A percentile compares a stretch with the other conserved stretches of the same genome.
Conservation (phyloP, 129 eudicot species). For the Artemisia argyi region DNA sequence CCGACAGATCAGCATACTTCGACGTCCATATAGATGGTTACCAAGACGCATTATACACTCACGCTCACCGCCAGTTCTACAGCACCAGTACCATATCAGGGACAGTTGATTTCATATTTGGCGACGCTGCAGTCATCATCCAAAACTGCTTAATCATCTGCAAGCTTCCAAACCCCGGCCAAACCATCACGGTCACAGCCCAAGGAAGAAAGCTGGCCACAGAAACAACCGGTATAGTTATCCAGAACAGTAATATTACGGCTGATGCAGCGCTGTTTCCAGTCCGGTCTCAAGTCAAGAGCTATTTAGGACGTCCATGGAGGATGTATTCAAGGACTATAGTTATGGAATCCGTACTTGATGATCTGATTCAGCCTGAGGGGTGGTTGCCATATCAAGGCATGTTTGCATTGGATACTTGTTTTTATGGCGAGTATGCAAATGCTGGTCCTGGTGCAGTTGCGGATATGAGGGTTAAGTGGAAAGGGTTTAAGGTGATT, state of each 20-base stretch:
- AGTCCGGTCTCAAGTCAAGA: background rate
- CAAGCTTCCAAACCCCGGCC: background rate
- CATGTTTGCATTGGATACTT: background rate
- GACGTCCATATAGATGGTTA: background rate
- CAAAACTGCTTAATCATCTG: conserved; percentile 6
- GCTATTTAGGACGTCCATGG: background rate
- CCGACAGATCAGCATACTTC: background rate
- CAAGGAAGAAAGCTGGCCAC: background rate
- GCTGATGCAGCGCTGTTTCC: background rate
- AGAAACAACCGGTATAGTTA: background rate
- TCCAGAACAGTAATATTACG: background rate
- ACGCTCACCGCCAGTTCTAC: background rate
- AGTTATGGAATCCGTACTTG: background rate
- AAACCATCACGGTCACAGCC: background rate
- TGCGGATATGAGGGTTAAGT: background rate
- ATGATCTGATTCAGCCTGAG: background rate
- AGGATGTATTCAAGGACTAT: background rate
- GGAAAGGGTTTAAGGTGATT: background rate
- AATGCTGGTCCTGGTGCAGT: background rate
- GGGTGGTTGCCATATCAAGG: background rate
- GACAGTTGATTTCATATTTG: conserved; percentile 4
- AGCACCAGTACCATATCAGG: background rate
- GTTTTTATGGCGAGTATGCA: background rate
- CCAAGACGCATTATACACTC: background rate
- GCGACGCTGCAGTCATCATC: background rate